Evolutionary conservation across 2,329 filamentous ascomycete genomes (phyloP), one percentile per base, ranked within the genome.

Genomic region (Colletotrichum incanum): DNA sequence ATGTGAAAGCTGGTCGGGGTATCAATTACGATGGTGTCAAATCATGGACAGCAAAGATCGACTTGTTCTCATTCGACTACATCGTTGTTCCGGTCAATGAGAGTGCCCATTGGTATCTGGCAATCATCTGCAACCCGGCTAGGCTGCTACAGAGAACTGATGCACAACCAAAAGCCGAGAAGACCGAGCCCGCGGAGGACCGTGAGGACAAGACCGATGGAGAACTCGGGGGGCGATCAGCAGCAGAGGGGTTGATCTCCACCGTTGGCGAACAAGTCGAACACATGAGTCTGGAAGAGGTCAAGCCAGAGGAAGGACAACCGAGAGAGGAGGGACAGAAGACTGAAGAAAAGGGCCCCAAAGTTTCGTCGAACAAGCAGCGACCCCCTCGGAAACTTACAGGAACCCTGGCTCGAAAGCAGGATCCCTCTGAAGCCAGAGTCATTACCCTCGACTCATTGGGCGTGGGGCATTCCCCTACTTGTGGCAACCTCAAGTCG

Each of bases 21-120:
- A 93, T 97, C 82, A 95, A 97, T 77, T 98, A 98, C 78, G 90
- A 93, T 34, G 93, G 91, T 5, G 95, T 99, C 67, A 91, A 93
- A 79, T 89, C 91, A 54, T 99, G 96, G 96, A 98, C 96, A 0
- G 88, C 93, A 43, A 94, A 92, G 76, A 88, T 96, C 28, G 94
- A 99, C 78, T 83, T 99, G 11, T 94, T 98, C 77, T 88, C 87
- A 7, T 95, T 94, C 76, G 94, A 98, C 79, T 98, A 95, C 80
- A 91, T 98, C 71, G 88, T 98, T 14, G 93, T 99, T 8, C 96
- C 96, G 0, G 94, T 99, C 80, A 97, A 98, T 77, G 93, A 98
- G 79, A 86, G 90, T 75, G 84, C 86, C 1, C 96, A 99, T 81
- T 99, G 97, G 96, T 98, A 96, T 82, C 85, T 98, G 75, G 95